Percentiles rank a stretch among this genome's conserved stretches.
These are phyloP conservation scores for Aschersonia sp. DNA, from an alignment of 2,329 filamentous ascomycete species.

Conservation along the genomic window DNA sequence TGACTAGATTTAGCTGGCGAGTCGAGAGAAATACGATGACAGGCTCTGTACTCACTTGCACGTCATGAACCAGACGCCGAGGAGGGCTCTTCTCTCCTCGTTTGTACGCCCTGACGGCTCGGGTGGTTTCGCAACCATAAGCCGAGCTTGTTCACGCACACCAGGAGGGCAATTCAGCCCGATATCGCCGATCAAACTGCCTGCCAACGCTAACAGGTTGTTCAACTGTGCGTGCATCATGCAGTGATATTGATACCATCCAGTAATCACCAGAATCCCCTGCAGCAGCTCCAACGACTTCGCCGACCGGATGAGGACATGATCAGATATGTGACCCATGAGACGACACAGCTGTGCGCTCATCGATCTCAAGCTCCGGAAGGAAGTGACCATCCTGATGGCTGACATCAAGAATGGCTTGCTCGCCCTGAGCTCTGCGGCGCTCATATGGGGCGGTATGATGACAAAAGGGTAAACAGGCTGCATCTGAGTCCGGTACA, in stretches of 20 bases:
- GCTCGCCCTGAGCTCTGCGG: slow-evolving; percentile 20
- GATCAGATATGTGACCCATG: slow-evolving; percentile 29
- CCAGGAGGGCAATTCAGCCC: slow-evolving; percentile 27
- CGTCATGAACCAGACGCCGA: slow-evolving; percentile 39
- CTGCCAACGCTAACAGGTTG: slow-evolving; percentile 33
- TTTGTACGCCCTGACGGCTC: slow-evolving; percentile 25
- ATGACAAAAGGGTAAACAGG: slow-evolving; percentile 32
- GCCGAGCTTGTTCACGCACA: slow-evolving; percentile 24
- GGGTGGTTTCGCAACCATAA: slow-evolving; percentile 26
- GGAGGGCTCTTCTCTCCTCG: slow-evolving; percentile 35
- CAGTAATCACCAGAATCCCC: slow-evolving; percentile 32
- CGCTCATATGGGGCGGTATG: slow-evolving; percentile 20
- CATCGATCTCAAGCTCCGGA: slow-evolving; percentile 31
- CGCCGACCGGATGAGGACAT: slow-evolving; percentile 33
- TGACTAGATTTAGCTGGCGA: slow-evolving; percentile 6
- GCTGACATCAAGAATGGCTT: slow-evolving; percentile 33
- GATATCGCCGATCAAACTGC: slow-evolving; percentile 31
- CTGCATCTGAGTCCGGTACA: slow-evolving; percentile 27
- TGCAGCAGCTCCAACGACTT: slow-evolving; percentile 34
- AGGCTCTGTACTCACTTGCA: slow-evolving; percentile 27
- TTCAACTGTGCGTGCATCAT: slow-evolving; percentile 36
- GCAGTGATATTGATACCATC: slow-evolving; percentile 40
- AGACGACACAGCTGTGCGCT: slow-evolving; percentile 33
- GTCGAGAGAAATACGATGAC: not conserved
- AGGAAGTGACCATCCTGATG: slow-evolving; percentile 34